These are phyloP conservation scores for Sugiyamaella paludigena DNA, from an alignment of 1,139 yeast genomes.

Conservation along the genomic window DNA sequence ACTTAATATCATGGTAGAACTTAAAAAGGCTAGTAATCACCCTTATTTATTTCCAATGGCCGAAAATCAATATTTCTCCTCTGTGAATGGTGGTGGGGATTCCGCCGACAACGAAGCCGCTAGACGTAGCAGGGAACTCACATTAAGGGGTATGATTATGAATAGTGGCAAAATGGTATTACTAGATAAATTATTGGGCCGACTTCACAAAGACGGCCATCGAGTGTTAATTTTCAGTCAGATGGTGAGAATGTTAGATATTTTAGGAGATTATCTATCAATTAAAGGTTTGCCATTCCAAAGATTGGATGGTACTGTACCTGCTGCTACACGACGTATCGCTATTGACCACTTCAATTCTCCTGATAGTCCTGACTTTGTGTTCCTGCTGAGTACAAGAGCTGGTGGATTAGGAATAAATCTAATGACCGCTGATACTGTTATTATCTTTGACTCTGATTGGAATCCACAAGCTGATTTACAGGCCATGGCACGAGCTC, in stretches of 20 bases:
- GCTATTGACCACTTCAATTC: constrained; percentile 97
- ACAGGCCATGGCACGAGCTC: constrained; percentile 99
- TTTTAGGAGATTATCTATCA: constrained; percentile 86
- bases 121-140: constrained; percentile 56
- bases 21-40: constrained; percentile 95
- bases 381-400: constrained; percentile 85
- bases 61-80: constrained; percentile 73
- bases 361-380: constrained; percentile 89
- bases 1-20: constrained; percentile 88
- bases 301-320: constrained; percentile 93
- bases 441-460: constrained; percentile 93
- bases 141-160: constrained; percentile 90
- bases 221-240: constrained; percentile 92
- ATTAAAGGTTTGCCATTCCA: constrained; percentile 91
- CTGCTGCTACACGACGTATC: constrained; percentile 88
- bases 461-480: constrained; percentile 99
- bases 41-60: constrained; percentile 95
- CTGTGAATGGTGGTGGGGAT: constrained; percentile 46
- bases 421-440: constrained; percentile 98
- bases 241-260: constrained; percentile 96
- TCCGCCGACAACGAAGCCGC: too few relatives aligned
- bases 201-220: constrained; percentile 90
- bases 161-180: constrained; percentile 98
- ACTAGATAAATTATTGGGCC: constrained; percentile 79
- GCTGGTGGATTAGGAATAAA: constrained; percentile 99